These are phyloP conservation scores for Sporisorium reilianum DNA, from an alignment of 1,284 basidiomycete species.

Conservation along the genomic window DNA sequence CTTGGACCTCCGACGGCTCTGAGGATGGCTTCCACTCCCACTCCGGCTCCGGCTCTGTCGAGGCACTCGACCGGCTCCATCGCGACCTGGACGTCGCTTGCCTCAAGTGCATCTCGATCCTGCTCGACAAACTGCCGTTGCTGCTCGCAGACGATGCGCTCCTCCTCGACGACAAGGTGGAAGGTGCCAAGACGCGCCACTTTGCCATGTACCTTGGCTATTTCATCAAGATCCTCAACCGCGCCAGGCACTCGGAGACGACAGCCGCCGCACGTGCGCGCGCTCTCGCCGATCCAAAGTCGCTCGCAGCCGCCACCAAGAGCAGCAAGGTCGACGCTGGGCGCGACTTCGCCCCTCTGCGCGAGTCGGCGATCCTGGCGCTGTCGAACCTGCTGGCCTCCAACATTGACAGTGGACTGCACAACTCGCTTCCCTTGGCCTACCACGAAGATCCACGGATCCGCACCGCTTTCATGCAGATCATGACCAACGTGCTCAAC, in stretches of 20 bases:
- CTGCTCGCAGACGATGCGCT: slow-evolving; percentile 64
- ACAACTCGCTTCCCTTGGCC: slow-evolving; percentile 84
- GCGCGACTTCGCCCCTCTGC: slow-evolving; percentile 47
- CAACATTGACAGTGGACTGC: slow-evolving; percentile 88
- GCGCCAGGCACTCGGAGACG: slow-evolving; percentile 49
- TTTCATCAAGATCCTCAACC: slow-evolving; percentile 67
- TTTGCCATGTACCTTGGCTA: slow-evolving; percentile 63
- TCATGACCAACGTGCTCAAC: slow-evolving; percentile 86
- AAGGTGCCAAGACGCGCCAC: slow-evolving; percentile 64
- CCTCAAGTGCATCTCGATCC: slow-evolving; percentile 61
- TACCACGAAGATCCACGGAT: slow-evolving; percentile 81
- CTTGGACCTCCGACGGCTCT: slow-evolving; percentile 62
- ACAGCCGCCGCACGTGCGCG: slow-evolving; percentile 27
- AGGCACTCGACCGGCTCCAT: slow-evolving; percentile 58
- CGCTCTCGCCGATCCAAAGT: slow-evolving; percentile 20
- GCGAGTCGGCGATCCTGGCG: slow-evolving; percentile 71
- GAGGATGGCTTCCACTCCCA: slow-evolving; percentile 39
- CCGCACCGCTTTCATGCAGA: slow-evolving; percentile 84
- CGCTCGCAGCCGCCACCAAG: slow-evolving; percentile 18
- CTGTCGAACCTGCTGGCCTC: slow-evolving; percentile 84
- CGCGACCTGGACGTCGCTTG: slow-evolving; percentile 63
- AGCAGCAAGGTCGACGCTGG: slow-evolving; percentile 19
- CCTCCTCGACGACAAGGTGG: slow-evolving; percentile 64
- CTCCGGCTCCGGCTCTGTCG: slow-evolving; percentile 16
- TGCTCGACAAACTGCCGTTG: slow-evolving; percentile 62